These are phyloP conservation scores for Xeromyces bisporus DNA, from an alignment of 495 filamentous ascomycete species.

Conservation along the genomic window DNA sequence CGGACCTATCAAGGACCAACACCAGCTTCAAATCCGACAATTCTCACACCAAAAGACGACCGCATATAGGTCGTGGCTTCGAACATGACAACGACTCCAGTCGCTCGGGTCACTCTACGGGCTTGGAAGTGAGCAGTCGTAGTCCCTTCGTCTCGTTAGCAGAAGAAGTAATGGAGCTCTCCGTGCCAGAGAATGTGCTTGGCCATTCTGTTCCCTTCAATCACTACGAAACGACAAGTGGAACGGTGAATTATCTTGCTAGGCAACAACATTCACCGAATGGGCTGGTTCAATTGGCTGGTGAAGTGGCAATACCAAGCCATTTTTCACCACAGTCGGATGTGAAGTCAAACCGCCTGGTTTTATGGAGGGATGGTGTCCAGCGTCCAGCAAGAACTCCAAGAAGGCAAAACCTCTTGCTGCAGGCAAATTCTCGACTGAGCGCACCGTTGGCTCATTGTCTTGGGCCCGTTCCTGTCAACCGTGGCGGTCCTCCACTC, in stretches of 20 bases:
- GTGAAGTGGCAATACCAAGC: neutral
- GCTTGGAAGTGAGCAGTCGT: too few relatives aligned
- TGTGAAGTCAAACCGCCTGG: neutral
- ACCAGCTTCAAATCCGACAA: too few relatives aligned
- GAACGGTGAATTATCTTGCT: neutral
- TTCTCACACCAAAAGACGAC: constrained; percentile 1
- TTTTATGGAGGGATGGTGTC: neutral
- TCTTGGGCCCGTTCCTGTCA: too few relatives aligned
- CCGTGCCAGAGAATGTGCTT: neutral
- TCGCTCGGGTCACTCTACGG: too few relatives aligned
- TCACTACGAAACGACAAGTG: neutral
- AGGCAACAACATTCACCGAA: neutral
- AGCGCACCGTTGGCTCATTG: too few relatives aligned
- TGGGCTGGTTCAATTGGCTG: neutral
- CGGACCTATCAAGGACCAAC: too few relatives aligned
- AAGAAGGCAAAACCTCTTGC: too few relatives aligned
- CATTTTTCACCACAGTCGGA: neutral
- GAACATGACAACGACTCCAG: neutral
- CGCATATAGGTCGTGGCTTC: too few relatives aligned
- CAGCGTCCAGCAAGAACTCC: neutral
- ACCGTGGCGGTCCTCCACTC: too few relatives aligned
- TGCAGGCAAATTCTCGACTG: too few relatives aligned
- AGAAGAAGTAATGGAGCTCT: neutral
- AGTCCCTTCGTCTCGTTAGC: too few relatives aligned
- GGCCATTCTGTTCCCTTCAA: neutral